phyloP scores from a whole-genome alignment of 257 asterid species.

The Avicennia marina region DNA sequence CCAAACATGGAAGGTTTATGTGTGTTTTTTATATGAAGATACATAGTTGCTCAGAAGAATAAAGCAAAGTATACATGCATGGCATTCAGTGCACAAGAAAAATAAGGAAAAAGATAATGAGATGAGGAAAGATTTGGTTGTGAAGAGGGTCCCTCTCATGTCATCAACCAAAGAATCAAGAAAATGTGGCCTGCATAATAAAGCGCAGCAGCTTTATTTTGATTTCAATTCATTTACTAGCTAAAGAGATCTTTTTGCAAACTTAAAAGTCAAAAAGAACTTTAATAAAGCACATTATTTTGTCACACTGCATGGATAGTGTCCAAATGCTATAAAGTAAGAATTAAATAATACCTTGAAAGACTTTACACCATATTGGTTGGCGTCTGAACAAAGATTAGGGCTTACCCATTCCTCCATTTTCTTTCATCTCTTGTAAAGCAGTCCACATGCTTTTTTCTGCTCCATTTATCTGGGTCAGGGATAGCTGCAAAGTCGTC shows the following conservation, averaged over 20 bases:
- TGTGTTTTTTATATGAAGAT: background rate
- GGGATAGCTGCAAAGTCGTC: conserved; percentile 16
- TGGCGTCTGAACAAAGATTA: conserved; percentile 5
- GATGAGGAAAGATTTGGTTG: conserved; percentile 22
- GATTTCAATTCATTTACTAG: conserved; percentile 26
- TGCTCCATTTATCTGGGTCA: conserved; percentile 1
- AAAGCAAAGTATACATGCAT: conserved; percentile 16
- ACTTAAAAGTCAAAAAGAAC: conserved; percentile 43
- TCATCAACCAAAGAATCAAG: conserved; percentile 22
- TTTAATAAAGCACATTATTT: conserved; percentile 31
- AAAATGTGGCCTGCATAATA: conserved; percentile 28
- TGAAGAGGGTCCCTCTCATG: conserved; percentile 27
- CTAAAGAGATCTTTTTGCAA: conserved; percentile 18
- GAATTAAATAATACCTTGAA: conserved; percentile 1
- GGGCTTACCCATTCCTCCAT: background rate
- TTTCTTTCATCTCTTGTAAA: background rate
- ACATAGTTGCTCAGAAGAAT: conserved; percentile 10
- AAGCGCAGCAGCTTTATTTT: conserved; percentile 45
- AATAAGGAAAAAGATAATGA: conserved; percentile 19
- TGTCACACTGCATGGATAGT: conserved; percentile 28
- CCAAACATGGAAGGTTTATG: too few species aligned
- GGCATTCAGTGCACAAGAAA: too few species aligned
- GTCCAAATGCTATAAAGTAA: conserved; percentile 18
- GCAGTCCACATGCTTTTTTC: conserved; percentile 28
- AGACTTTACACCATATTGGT: conserved; percentile 7